These are phyloP conservation scores for Trichomonascaceae sp. DNA, from an alignment of 1,139 yeast genomes.

Conservation along the genomic window DNA sequence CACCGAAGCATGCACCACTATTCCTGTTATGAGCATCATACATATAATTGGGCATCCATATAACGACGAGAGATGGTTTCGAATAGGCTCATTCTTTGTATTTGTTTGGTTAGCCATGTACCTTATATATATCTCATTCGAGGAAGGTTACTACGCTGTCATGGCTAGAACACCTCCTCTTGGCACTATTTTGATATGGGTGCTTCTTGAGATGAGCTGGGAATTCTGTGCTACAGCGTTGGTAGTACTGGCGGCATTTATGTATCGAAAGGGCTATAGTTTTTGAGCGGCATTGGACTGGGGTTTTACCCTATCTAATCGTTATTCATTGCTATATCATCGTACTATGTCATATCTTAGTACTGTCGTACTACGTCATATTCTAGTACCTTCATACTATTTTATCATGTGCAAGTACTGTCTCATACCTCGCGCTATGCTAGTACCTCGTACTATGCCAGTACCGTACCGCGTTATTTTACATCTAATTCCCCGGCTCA, in stretches of 20 bases:
- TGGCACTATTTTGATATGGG: conserved; percentile 39
- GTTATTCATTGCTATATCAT: background rate
- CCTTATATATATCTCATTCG: conserved; percentile 31
- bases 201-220: conserved; percentile 37
- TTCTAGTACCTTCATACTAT: too few species aligned
- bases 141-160: conserved; percentile 35
- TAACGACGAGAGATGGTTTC: conserved; percentile 19
- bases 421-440: too few species aligned
- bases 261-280: conserved; percentile 27
- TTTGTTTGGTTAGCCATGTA: conserved; percentile 31
- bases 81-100: conserved; percentile 22
- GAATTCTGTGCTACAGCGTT: conserved; percentile 31
- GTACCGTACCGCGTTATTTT: background rate
- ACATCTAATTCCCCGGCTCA: background rate
- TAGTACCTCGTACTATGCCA: background rate
- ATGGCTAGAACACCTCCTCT: conserved; percentile 38
- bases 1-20: conserved; percentile 22
- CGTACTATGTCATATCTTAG: too few species aligned
- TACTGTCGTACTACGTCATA: too few species aligned
- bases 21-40: conserved; percentile 28
- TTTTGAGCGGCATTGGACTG: conserved; percentile 3
- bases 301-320: background rate
- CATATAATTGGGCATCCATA: conserved; percentile 27
- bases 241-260: conserved; percentile 28
- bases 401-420: too few species aligned